Evolutionary conservation across 179 eudicot species (phyloP).

Genomic region (Beta corolliflora): DNA sequence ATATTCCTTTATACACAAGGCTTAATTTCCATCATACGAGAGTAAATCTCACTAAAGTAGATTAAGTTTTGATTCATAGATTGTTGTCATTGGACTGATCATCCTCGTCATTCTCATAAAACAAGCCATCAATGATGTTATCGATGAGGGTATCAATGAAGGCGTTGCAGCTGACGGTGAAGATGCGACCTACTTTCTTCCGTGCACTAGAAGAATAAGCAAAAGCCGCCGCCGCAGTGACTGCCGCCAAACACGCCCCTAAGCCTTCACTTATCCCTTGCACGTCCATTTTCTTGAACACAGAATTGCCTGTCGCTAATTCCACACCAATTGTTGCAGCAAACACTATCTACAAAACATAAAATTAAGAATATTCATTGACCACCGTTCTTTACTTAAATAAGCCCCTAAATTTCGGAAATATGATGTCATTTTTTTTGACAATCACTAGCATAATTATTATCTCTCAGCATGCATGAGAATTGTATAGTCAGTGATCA

Average conservation of each 20-base stretch:
- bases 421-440: too few relatives aligned
- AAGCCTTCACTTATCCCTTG: conserved; percentile 61
- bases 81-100: conserved; percentile 13
- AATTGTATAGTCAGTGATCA: too few relatives aligned
- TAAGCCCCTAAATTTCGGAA: too few relatives aligned
- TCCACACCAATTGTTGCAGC: conserved; percentile 69
- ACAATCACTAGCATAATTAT: too few relatives aligned
- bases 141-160: conserved; percentile 80
- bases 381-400: too few relatives aligned
- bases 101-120: conserved; percentile 60
- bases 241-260: conserved; percentile 65
- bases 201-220: conserved; percentile 80
- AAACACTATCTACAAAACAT: conserved; percentile 56
- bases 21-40: background rate
- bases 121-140: conserved; percentile 81
- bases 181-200: conserved; percentile 60
- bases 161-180: conserved; percentile 63
- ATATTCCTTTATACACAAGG: background rate
- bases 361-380: background rate
- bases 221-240: conserved; percentile 63
- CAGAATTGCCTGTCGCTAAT: conserved; percentile 70
- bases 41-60: background rate
- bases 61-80: background rate
- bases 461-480: too few relatives aligned
- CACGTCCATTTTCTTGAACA: conserved; percentile 82